phyloP scores from a whole-genome alignment of 495 filamentous ascomycete species.

The Aspergillus bridgeri region DNA sequence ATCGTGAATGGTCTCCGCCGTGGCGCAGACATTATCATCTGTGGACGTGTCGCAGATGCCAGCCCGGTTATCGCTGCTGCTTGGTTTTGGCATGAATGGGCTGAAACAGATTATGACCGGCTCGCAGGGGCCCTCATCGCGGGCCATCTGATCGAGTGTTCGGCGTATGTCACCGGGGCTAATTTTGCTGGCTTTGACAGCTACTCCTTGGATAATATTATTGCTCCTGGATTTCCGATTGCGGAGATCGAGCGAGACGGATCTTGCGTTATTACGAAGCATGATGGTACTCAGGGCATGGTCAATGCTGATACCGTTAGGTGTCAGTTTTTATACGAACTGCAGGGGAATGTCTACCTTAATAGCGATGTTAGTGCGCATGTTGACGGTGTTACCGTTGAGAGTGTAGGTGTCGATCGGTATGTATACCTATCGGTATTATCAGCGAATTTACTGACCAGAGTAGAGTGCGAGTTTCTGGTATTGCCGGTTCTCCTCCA shows the following conservation, averaged over 20 bases:
- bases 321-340: conserved; percentile 49
- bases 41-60: conserved; percentile 42
- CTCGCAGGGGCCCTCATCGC: conserved; percentile 38
- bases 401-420: no score
- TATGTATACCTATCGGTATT: no score
- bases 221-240: conserved; percentile 36
- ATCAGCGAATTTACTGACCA: no score
- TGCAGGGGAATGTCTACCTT: conserved; percentile 46
- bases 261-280: conserved; percentile 22
- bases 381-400: conserved; percentile 32
- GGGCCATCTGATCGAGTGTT: conserved; percentile 44
- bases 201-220: conserved; percentile 9
- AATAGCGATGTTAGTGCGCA: conserved; percentile 46
- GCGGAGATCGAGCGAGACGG: conserved; percentile 42
- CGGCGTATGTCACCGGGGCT: conserved; percentile 40
- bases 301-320: conserved; percentile 38
- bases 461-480: background rate
- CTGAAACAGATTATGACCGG: conserved; percentile 23
- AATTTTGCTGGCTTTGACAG: conserved; percentile 44
- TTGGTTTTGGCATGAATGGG: conserved; percentile 38
- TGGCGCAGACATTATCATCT: conserved; percentile 48
- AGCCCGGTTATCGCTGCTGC: conserved; percentile 39
- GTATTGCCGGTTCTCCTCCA: background rate
- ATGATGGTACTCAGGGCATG: background rate
- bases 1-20: conserved; percentile 35